Conservation (phyloP, 192 early-diverging fungal genomes). For the Obelidium mucronatum region DNA sequence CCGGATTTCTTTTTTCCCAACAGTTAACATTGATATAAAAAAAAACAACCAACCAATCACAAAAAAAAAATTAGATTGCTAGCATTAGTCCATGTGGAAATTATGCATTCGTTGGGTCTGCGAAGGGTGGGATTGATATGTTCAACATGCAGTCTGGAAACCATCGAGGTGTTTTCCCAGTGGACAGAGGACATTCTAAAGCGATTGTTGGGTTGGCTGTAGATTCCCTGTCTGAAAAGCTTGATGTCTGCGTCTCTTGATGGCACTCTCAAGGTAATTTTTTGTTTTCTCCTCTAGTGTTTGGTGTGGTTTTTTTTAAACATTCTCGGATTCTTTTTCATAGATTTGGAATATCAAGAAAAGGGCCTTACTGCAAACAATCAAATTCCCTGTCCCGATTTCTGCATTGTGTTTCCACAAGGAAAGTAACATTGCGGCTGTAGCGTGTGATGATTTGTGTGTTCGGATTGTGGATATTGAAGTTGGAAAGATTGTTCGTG, state of each 20-base stretch:
- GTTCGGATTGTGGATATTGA: slow-evolving; percentile 91
- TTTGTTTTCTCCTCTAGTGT: neutral
- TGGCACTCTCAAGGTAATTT: slow-evolving; percentile 77
- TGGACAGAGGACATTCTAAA: slow-evolving; percentile 74
- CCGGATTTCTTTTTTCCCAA: neutral
- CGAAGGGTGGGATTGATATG: slow-evolving; percentile 81
- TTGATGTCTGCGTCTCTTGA: slow-evolving; percentile 86
- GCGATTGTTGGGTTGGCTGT: slow-evolving; percentile 78
- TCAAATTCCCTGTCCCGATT: slow-evolving; percentile 73
- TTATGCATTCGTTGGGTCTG: slow-evolving; percentile 87
- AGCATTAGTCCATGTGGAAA: slow-evolving; percentile 90
- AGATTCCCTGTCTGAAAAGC: slow-evolving; percentile 74
- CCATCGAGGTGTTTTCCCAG: slow-evolving; percentile 72
- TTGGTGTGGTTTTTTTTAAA: neutral
- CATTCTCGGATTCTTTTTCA: neutral
- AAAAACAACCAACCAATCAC: neutral
- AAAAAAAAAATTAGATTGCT: slow-evolving; percentile 25
- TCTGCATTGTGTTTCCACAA: slow-evolving; percentile 66
- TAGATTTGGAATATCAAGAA: slow-evolving; percentile 87
- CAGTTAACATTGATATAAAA: slow-evolving; percentile 29
- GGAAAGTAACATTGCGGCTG: slow-evolving; percentile 82
- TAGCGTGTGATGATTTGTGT: slow-evolving; percentile 84
- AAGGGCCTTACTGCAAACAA: slow-evolving; percentile 63
- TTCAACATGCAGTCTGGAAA: slow-evolving; percentile 96
- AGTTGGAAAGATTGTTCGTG: slow-evolving; percentile 81